A percentile compares a stretch with the other conserved stretches of the same genome.
Evolutionary conservation across 129 eudicot genomes (phyloP).

Genomic region (Daucus carota): DNA sequence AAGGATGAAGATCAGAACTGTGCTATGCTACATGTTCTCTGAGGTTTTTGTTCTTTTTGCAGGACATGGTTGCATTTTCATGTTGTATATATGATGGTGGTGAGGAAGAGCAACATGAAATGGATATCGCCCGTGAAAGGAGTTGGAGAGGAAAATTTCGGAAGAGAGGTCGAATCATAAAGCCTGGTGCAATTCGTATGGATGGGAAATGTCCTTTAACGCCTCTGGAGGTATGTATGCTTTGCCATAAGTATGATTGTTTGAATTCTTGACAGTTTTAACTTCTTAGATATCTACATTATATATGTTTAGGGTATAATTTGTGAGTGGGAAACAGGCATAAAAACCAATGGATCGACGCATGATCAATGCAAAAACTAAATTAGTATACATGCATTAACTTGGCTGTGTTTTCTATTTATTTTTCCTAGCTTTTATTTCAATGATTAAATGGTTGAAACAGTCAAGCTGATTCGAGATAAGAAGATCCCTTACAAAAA

Average conservation of each 20-base stretch:
- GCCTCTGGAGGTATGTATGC: constrained; percentile 88
- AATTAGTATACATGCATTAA: neutral
- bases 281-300: neutral
- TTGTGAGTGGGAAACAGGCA: neutral
- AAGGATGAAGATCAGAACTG: neutral
- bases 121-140: constrained; percentile 97
- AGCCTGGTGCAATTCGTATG: constrained; percentile 89
- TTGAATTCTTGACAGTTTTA: neutral
- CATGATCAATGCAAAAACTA: neutral
- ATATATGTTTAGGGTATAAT: constrained; percentile 19
- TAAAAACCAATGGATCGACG: neutral
- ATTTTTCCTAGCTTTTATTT: neutral
- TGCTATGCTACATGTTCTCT: constrained; percentile 1
- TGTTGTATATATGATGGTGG: constrained; percentile 99
- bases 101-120: constrained; percentile 87
- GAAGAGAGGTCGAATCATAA: constrained; percentile 74
- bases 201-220: constrained; percentile 98
- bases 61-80: constrained; percentile 99
- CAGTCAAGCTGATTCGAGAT: neutral
- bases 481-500: too few species aligned
- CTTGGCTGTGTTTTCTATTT: neutral
- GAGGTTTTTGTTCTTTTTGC: constrained; percentile 14
- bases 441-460: neutral
- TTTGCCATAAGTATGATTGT: neutral
- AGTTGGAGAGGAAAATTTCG: constrained; percentile 99